These are phyloP conservation scores for Nakaseomyces delphensis DNA, from an alignment of 1,139 yeast species.

Conservation along the genomic window DNA sequence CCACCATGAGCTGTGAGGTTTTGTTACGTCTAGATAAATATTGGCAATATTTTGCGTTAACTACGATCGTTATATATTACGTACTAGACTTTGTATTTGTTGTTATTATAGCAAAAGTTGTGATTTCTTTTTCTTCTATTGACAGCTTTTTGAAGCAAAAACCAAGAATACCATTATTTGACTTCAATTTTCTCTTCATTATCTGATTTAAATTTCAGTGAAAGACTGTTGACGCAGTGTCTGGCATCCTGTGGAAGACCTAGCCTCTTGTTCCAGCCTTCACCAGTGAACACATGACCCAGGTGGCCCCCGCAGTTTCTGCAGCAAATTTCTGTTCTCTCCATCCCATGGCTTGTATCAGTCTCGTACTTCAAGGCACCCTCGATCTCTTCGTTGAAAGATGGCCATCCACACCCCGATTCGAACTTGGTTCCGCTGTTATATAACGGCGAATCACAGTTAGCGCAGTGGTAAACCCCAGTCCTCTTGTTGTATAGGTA, in stretches of 20 bases:
- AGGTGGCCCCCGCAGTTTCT: conserved; percentile 85
- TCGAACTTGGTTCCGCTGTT: conserved; percentile 73
- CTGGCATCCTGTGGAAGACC: conserved; percentile 73
- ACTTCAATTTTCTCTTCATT: conserved; percentile 8
- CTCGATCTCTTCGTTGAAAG: conserved; percentile 71
- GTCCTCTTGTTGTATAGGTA: conserved; percentile 39
- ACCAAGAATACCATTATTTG: background rate
- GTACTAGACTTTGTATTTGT: no score
- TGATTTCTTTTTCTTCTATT: background rate
- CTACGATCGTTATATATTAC: no score
- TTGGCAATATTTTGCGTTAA: no score
- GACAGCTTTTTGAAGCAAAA: no score
- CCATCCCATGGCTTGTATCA: conserved; percentile 66
- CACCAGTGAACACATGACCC: conserved; percentile 94
- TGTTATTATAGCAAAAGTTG: no score
- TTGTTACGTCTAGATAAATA: no score
- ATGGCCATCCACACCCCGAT: conserved; percentile 97
- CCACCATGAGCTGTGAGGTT: conserved; percentile 17
- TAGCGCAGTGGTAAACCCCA: conserved; percentile 80
- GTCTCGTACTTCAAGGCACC: conserved; percentile 56
- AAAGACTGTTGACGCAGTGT: conserved; percentile 87
- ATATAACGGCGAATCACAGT: conserved; percentile 72
- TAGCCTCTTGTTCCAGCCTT: conserved; percentile 57
- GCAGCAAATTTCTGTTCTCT: conserved; percentile 82
- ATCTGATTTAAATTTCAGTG: conserved; percentile 51